Percentiles rank a stretch among this genome's conserved stretches.
These are phyloP conservation scores for Geotrichum phurueaensis DNA, from an alignment of 1,139 yeast genomes.

Conservation along the genomic window DNA sequence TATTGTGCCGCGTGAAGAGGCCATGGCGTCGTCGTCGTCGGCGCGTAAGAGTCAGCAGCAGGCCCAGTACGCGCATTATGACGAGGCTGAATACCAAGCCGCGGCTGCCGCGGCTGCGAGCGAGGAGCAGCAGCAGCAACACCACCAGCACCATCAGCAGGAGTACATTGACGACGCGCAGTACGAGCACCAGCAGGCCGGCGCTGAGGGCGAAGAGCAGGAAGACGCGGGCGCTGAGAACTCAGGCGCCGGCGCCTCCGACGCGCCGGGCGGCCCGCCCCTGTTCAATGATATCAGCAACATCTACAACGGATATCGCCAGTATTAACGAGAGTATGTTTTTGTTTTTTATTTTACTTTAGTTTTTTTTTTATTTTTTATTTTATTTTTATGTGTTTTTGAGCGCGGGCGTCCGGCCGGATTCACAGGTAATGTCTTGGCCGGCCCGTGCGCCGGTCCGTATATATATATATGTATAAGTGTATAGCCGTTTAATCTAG, in stretches of 20 bases:
- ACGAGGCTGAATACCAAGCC: conserved; percentile 13
- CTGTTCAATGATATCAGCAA: conserved; percentile 23
- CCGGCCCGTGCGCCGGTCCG: background rate
- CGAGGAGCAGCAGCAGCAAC: conserved; percentile 11
- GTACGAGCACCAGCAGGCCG: conserved; percentile 13
- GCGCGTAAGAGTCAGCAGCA: conserved; percentile 17
- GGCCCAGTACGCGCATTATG: conserved; percentile 12
- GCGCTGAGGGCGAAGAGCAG: conserved; percentile 10
- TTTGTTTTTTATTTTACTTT: background rate
- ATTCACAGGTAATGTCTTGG: background rate
- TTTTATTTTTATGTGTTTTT: background rate
- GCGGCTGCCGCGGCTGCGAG: conserved; percentile 13
- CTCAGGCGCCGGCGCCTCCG: conserved; percentile 4
- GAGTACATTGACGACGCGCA: conserved; percentile 3
- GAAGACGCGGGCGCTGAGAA: background rate
- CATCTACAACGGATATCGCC: conserved; percentile 26
- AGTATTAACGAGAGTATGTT: conserved; percentile 18
- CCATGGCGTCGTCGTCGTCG: conserved; percentile 20
- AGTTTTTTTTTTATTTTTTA: background rate
- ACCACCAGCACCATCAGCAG: conserved; percentile 7
- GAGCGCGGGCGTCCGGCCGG: background rate
- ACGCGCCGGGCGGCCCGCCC: conserved; percentile 1
- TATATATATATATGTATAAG: background rate
- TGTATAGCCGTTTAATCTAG: background rate
- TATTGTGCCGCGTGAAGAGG: conserved; percentile 72